Evolutionary conservation across 1,284 basidiomycete species (phyloP).

Genomic region (Boletus calvinii): DNA sequence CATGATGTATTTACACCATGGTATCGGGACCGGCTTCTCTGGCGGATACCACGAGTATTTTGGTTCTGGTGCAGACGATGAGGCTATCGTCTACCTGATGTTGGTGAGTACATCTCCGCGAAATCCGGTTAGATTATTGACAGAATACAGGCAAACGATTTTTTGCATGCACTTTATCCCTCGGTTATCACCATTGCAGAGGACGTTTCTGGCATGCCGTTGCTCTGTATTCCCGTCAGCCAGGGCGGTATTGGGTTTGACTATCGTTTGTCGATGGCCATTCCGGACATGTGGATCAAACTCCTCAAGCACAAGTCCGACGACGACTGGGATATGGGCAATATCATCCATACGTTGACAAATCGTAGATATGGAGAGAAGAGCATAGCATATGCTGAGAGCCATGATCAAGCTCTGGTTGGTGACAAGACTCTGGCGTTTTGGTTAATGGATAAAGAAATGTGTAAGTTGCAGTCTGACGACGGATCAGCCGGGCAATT

Average conservation of each 20-base stretch:
- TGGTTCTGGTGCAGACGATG: conserved; percentile 79
- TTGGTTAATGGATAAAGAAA: conserved; percentile 99
- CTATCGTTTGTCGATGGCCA: conserved; percentile 96
- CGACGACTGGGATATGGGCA: conserved; percentile 85
- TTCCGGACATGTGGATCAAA: conserved; percentile 99
- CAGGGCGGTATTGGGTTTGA: conserved; percentile 96
- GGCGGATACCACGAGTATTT: conserved; percentile 99
- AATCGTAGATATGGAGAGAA: conserved; percentile 90
- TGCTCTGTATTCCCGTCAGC: conserved; percentile 78
- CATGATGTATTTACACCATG: conserved; percentile 98
- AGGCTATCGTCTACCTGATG: conserved; percentile 96
- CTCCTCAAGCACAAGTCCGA: conserved; percentile 91
- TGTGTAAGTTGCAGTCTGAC: conserved; percentile 62
- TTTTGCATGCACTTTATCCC: conserved; percentile 83
- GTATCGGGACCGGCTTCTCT: conserved; percentile 96
- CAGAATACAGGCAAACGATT: conserved; percentile 80
- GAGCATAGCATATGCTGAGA: conserved; percentile 94
- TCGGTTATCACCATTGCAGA: conserved; percentile 90
- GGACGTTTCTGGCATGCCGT: conserved; percentile 98
- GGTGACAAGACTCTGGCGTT: conserved; percentile 98
- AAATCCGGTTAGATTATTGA: conserved; percentile 7
- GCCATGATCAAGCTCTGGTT: conserved; percentile 96
- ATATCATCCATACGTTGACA: conserved; percentile 87
- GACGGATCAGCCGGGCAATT: conserved; percentile 18
- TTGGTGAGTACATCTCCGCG: conserved; percentile 57